Percentiles rank a stretch among this genome's conserved stretches.
phyloP scores from a whole-genome alignment of 768 basidiomycete genomes.

The Mycena vitilis region DNA sequence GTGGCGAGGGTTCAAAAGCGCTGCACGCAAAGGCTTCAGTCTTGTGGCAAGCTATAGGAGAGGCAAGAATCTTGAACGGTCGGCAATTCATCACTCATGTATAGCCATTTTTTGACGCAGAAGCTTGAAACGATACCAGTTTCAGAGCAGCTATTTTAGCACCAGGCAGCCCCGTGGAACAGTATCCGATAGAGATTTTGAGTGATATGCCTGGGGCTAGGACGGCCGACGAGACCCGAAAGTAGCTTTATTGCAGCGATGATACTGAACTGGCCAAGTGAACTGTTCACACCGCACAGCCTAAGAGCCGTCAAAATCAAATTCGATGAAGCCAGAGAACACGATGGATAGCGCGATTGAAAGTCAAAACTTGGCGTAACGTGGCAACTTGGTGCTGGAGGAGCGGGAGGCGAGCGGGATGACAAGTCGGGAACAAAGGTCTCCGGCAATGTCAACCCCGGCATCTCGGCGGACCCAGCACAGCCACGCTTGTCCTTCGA shows the following conservation, averaged over 20 bases:
- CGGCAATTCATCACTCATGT: conserved; percentile 12
- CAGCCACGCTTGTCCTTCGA: neutral
- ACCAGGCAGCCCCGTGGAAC: neutral
- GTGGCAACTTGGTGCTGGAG: neutral
- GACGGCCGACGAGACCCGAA: neutral
- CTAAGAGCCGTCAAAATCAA: neutral
- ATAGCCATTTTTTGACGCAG: neutral
- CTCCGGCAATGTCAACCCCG: neutral
- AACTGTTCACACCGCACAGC: neutral
- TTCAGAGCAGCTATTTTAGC: conserved; percentile 18
- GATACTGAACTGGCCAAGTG: no score
- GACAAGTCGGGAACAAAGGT: neutral
- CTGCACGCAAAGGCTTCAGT: neutral
- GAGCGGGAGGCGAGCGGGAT: neutral
- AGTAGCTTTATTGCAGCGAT: neutral
- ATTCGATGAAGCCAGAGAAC: no score
- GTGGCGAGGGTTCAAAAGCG: neutral
- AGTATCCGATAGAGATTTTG: neutral
- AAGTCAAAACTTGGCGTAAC: neutral
- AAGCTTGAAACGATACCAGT: neutral
- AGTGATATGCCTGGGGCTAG: neutral
- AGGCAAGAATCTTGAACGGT: neutral
- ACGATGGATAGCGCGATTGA: neutral
- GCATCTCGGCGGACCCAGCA: neutral
- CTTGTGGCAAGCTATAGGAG: neutral